Evolutionary conservation across 169 alveolate genomes (phyloP).

Genomic region (Cryptosporidium xiaoi): DNA sequence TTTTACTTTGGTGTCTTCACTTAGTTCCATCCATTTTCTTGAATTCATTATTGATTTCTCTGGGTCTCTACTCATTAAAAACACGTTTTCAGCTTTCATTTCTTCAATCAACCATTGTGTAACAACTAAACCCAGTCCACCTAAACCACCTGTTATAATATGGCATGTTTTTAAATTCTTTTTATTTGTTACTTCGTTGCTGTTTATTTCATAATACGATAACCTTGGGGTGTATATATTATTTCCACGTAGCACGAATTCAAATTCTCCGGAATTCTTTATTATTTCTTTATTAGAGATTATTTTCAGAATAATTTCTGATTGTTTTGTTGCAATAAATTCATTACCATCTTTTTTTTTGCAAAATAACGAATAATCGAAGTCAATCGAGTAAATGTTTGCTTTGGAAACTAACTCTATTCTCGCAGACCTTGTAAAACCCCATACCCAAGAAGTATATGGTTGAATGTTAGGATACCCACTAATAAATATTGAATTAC

Average conservation of each 20-base stretch:
- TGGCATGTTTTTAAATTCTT: slow-evolving; percentile 37
- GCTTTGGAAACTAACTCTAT: slow-evolving; percentile 13
- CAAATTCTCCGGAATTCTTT: slow-evolving; percentile 6
- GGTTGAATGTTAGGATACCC: not conserved
- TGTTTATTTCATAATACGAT: not conserved
- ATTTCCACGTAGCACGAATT: slow-evolving; percentile 11
- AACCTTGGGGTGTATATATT: slow-evolving; percentile 50
- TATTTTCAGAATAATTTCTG: not conserved
- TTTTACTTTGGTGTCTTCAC: slow-evolving; percentile 4
- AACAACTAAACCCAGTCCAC: slow-evolving; percentile 78
- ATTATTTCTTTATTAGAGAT: not conserved
- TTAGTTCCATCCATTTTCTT: slow-evolving; percentile 20
- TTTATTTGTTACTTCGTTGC: not conserved
- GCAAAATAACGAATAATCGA: slow-evolving; percentile 7
- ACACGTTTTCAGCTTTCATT: slow-evolving; percentile 75
- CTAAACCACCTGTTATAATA: slow-evolving; percentile 80
- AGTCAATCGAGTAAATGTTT: slow-evolving; percentile 18
- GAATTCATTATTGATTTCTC: slow-evolving; percentile 16
- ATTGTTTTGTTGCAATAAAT: not conserved
- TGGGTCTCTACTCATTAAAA: slow-evolving; percentile 63
- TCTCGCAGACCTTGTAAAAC: slow-evolving; percentile 58
- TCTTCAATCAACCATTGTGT: slow-evolving; percentile 80
- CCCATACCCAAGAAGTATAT: slow-evolving; percentile 66
- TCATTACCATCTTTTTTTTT: no score
- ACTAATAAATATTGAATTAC: not conserved